Conservation (phyloP, 192 early-diverging fungal genomes). For the Backusella liffmaniae region DNA sequence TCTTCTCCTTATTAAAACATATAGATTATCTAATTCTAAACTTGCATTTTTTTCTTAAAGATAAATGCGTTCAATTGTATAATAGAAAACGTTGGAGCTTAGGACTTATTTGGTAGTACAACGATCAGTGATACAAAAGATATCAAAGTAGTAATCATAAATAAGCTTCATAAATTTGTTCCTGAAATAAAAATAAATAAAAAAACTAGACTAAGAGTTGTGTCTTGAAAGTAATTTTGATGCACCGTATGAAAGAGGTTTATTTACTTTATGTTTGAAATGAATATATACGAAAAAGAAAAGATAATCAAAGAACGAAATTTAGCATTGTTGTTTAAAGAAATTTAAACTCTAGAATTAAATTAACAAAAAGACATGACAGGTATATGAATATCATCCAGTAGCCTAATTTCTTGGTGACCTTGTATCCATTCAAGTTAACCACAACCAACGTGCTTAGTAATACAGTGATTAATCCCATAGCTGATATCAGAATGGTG, state of each 20-base stretch:
- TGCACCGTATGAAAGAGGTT: not conserved
- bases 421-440: slow-evolving; percentile 56
- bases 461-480: slow-evolving; percentile 61
- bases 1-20: not conserved
- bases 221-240: not conserved
- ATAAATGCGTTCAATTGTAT: not conserved
- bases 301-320: not conserved
- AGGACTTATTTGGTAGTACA: not conserved
- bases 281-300: not conserved
- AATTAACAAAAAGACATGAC: slow-evolving; percentile 53
- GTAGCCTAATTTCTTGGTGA: slow-evolving; percentile 56
- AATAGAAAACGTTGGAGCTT: not conserved
- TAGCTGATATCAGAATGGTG: slow-evolving; percentile 65
- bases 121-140: not conserved
- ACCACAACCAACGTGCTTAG: slow-evolving; percentile 54
- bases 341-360: slow-evolving; percentile 50
- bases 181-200: not conserved
- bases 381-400: slow-evolving; percentile 58
- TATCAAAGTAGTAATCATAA: not conserved
- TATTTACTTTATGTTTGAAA: not conserved
- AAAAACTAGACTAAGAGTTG: too few relatives aligned
- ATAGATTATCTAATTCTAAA: too few relatives aligned
- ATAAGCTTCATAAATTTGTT: not conserved
- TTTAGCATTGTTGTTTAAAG: not conserved
- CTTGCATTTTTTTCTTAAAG: too few relatives aligned